Evolutionary conservation across 2,329 filamentous ascomycete genomes (phyloP), one percentile per base, ranked within the genome.

Genomic region (Fusarium chaquense): DNA sequence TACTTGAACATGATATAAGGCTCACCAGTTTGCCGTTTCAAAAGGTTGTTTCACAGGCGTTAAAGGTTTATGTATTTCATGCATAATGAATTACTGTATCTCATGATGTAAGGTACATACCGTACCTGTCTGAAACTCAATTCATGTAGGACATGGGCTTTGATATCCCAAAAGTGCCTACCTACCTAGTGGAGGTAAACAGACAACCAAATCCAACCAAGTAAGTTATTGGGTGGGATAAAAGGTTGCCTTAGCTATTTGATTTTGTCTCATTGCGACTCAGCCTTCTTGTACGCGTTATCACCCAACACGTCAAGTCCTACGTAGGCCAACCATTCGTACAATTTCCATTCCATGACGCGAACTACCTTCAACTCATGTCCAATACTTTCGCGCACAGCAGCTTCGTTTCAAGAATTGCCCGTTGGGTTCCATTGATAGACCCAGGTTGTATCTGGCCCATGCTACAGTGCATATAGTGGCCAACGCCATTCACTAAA

Each of bases 401-500:
- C 49, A 52, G 16, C 24, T 30, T 28, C 7, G 35, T 52, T 52
- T 52, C 49, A 52, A 40, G 35, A 52, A 52, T 28, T 30, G 38
- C n/a, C 49, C 13, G 35, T 52, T 41, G 24, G 49, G 49, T 20
- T 41, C 41, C 24, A 44, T 44, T 28, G 35, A 35, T 50, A 46
- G 51, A 50, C 40, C 53, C 61, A n/a, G n/a, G n/a, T 57, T 65
- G 55, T 52, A 30, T 50, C 28, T 56, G 50, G 35, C 38, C 51
- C 65, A 51, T 69, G 65, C 46, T 69, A 71, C 68, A 71, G 64
- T 71, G 53, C 56, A 69, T 65, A 53, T 53, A 46, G 56, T 62
- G 52, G 49, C 53, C 49, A 57, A 69, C 60, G 49, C 41, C 56
- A 55, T 69, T 45, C 57, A 62, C 60, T 61, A 38, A 24, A 38